Percentiles rank a stretch among this genome's conserved stretches.
Evolutionary conservation across 192 early-diverging fungal genomes (phyloP).

Genomic region (Coemansia sp.): DNA sequence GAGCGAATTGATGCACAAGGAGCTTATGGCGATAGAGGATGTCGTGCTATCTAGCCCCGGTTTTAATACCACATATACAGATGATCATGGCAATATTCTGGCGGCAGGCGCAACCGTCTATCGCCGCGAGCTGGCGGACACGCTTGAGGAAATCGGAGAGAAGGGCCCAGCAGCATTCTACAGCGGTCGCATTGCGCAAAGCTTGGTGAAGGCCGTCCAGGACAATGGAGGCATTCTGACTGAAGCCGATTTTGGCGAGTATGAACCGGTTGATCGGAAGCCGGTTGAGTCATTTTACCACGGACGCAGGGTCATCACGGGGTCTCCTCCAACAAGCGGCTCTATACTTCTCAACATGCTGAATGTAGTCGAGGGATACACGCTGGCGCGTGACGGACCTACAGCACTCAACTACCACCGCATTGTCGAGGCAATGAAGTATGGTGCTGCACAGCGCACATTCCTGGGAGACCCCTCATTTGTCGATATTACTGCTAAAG

Average conservation of each 20-base stretch:
- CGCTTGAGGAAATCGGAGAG: slow-evolving; percentile 63
- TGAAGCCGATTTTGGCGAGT: slow-evolving; percentile 68
- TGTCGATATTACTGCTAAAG: slow-evolving; percentile 40
- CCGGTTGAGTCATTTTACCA: slow-evolving; percentile 73
- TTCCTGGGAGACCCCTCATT: slow-evolving; percentile 81
- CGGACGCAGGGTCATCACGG: slow-evolving; percentile 71
- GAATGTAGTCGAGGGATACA: slow-evolving; percentile 84
- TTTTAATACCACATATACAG: slow-evolving; percentile 58
- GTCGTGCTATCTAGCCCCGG: slow-evolving; percentile 37
- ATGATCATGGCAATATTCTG: slow-evolving; percentile 69
- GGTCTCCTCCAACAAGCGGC: slow-evolving; percentile 80
- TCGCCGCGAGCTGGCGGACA: slow-evolving; percentile 61
- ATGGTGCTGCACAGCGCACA: slow-evolving; percentile 79
- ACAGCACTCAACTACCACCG: slow-evolving; percentile 74
- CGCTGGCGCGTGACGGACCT: slow-evolving; percentile 60
- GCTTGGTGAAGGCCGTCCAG: slow-evolving; percentile 65
- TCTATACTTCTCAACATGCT: slow-evolving; percentile 79
- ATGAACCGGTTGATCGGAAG: slow-evolving; percentile 61
- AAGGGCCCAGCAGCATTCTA: slow-evolving; percentile 64
- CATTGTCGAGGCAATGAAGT: slow-evolving; percentile 86
- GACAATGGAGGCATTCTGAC: slow-evolving; percentile 76
- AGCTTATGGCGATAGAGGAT: slow-evolving; percentile 34
- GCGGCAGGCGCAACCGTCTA: slow-evolving; percentile 66
- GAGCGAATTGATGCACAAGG: slow-evolving; percentile 47
- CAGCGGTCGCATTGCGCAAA: slow-evolving; percentile 64